These are phyloP conservation scores for Fusarium tuaranense DNA, from an alignment of 2,329 filamentous ascomycete genomes.

Conservation along the genomic window DNA sequence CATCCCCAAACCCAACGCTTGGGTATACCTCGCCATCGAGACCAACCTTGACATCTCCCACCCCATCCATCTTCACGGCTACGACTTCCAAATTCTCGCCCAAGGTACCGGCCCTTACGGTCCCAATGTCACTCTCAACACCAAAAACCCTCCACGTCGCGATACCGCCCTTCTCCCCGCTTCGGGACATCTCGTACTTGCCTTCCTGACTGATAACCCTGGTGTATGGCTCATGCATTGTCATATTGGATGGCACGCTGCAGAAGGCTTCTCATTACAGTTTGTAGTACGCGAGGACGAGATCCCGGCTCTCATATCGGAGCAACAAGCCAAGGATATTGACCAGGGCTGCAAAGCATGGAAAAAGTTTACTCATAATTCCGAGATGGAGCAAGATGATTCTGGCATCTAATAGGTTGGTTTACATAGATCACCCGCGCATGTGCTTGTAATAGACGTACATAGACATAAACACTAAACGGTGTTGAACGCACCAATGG, in stretches of 20 bases:
- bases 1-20: conserved; percentile 41
- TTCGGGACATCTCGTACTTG: conserved; percentile 60
- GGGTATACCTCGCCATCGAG: conserved; percentile 48
- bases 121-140: conserved; percentile 32
- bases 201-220: conserved; percentile 62
- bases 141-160: conserved; percentile 61
- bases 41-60: conserved; percentile 44
- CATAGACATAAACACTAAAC: conserved; percentile 6
- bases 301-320: conserved; percentile 29
- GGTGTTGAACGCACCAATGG: neutral
- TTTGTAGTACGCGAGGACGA: conserved; percentile 40
- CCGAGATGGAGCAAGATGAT: conserved; percentile 35
- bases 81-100: conserved; percentile 48
- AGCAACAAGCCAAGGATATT: conserved; percentile 24
- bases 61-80: conserved; percentile 53
- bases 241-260: conserved; percentile 53
- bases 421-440: neutral
- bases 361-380: conserved; percentile 22
- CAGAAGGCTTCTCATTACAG: conserved; percentile 39
- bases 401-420: conserved; percentile 28
- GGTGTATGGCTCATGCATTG: conserved; percentile 65
- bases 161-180: conserved; percentile 63
- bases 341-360: conserved; percentile 29
- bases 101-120: conserved; percentile 43
- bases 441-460: conserved; percentile 8